phyloP scores from a whole-genome alignment of 2,329 filamentous ascomycete species.

The Fulvia fulva region DNA sequence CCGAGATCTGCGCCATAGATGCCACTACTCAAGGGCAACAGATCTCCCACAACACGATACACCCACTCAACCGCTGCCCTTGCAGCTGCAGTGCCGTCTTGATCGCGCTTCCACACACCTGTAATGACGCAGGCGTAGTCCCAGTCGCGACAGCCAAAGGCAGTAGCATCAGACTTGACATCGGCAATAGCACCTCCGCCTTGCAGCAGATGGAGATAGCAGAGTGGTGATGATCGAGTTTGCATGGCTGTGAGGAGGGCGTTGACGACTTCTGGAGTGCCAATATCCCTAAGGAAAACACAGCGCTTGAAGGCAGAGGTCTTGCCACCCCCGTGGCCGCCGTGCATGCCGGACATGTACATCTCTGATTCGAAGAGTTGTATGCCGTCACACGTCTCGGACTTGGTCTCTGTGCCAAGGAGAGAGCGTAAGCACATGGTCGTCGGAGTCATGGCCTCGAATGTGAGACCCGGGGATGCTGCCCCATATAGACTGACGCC shows the following conservation, averaged over 20 bases:
- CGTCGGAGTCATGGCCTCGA: neutral
- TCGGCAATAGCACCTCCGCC: constrained; percentile 53
- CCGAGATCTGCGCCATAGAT: constrained; percentile 60
- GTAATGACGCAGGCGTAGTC: constrained; percentile 62
- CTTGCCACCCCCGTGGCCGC: constrained; percentile 55
- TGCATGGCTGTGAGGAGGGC: constrained; percentile 46
- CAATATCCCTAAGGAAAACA: constrained; percentile 54
- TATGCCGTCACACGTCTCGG: neutral
- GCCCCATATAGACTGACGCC: neutral
- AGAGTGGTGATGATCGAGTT: constrained; percentile 49
- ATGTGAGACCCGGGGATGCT: neutral
- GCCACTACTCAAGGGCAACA: constrained; percentile 52
- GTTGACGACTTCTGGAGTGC: constrained; percentile 31
- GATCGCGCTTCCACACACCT: constrained; percentile 55
- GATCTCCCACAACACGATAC: constrained; percentile 46
- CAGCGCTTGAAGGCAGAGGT: constrained; percentile 64
- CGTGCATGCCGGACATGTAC: constrained; percentile 54
- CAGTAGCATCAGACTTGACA: constrained; percentile 44
- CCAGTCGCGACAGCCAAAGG: constrained; percentile 63
- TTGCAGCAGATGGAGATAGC: constrained; percentile 62
- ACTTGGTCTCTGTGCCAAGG: neutral
- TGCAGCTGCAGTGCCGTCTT: constrained; percentile 46
- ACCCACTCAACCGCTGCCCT: constrained; percentile 51
- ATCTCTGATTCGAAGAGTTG: constrained; percentile 1
- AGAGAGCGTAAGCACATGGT: neutral